phyloP scores from a whole-genome alignment of 768 basidiomycete genomes.

The Trametopsis cervina region DNA sequence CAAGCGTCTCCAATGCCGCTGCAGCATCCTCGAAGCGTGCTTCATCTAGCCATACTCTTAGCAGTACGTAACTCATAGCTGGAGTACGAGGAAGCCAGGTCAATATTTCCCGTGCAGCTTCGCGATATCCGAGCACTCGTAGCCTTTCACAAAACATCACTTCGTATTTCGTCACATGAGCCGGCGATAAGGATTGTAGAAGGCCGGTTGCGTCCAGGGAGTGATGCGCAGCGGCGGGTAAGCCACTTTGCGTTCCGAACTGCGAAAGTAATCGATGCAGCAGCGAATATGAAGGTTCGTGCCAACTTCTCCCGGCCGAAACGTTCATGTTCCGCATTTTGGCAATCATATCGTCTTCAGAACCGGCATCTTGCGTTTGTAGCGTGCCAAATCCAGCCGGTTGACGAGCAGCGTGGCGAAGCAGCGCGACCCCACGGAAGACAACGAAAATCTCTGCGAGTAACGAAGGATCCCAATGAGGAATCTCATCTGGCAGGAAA shows the following conservation, averaged over 20 bases:
- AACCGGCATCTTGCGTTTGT: conserved; percentile 21
- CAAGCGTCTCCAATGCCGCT: conserved; percentile 63
- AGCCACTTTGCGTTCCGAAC: conserved; percentile 37
- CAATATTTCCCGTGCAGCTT: conserved; percentile 55
- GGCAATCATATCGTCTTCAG: conserved; percentile 56
- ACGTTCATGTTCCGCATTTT: conserved; percentile 74
- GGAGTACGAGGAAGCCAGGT: conserved; percentile 78
- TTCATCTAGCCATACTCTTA: conserved; percentile 56
- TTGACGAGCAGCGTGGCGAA: conserved; percentile 54
- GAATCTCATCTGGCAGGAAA: conserved; percentile 61
- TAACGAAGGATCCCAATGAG: conserved; percentile 55
- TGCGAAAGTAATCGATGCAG: conserved; percentile 55
- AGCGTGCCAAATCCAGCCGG: conserved; percentile 39
- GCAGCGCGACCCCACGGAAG: conserved; percentile 70
- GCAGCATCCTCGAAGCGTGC: conserved; percentile 73
- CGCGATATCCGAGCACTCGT: conserved; percentile 53
- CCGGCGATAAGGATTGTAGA: conserved; percentile 61
- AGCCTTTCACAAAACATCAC: conserved; percentile 67
- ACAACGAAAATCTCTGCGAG: conserved; percentile 73
- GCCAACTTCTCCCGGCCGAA: conserved; percentile 25
- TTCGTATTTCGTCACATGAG: conserved; percentile 62
- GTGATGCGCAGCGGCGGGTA: conserved; percentile 58
- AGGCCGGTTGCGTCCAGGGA: conserved; percentile 65
- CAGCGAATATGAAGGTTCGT: conserved; percentile 52
- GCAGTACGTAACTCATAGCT: conserved; percentile 66